Evolutionary conservation across 331 rosid genomes (phyloP).

Genomic region (Malus hybrid): DNA sequence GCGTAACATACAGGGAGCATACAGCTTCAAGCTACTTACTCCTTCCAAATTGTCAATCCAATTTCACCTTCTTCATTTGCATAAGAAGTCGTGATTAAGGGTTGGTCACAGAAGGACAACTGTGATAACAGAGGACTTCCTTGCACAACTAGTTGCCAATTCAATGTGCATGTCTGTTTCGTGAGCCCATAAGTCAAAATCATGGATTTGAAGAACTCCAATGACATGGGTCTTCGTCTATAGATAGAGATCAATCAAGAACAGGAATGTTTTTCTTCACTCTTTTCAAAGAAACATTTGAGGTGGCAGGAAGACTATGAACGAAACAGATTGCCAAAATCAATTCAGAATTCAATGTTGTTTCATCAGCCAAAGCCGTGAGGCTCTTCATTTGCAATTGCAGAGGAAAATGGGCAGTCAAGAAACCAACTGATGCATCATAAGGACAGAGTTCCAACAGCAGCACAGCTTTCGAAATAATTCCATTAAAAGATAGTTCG

Average conservation of each 20-base stretch:
- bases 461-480: neutral
- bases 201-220: neutral
- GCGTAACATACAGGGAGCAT: neutral
- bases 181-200: neutral
- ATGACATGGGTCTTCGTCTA: neutral
- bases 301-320: neutral
- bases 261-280: neutral
- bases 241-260: neutral
- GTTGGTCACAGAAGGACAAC: neutral
- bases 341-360: neutral
- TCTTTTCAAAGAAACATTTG: neutral
- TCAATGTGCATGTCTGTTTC: neutral
- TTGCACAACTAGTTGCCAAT: neutral
- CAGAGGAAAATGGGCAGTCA: neutral
- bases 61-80: neutral
- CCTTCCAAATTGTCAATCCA: neutral
- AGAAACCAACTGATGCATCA: neutral
- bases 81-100: neutral
- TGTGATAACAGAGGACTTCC: neutral
- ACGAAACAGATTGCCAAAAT: neutral
- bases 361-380: neutral
- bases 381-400: neutral
- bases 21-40: neutral
- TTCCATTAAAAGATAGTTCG: slow-evolving; percentile 17
- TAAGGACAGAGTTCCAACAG: neutral